Base-by-base conservation (phyloP, 2,329 filamentous ascomycete species). In the Davidsoniella eucalypti region DNA sequence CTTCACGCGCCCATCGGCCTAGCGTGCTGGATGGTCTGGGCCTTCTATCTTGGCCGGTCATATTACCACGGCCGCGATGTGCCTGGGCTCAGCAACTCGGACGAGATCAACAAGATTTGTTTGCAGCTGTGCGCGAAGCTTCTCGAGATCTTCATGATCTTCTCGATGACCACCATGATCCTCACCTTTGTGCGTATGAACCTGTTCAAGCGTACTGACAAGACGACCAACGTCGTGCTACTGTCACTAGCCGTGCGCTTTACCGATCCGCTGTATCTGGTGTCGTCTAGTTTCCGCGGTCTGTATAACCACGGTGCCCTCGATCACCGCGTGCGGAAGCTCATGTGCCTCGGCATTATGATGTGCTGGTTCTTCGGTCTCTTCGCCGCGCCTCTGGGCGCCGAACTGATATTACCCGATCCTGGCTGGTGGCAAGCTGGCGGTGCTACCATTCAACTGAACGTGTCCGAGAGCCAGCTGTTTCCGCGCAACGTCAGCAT, bases 331-430 rank as follows among this genome's bases (percentile, higher is more conserved):
- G 14, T 48, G 16, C 36, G 46, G 10, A 12, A 40, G 23, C 46
- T 48, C 16, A 48, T 48, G 46, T 48, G 29, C 18, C 16, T 48
- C n/a, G 46, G 46, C 17, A 48, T 48, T 17, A 5, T 40, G 12
- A 9, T 23, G 23, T 48, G 46, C 23, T 48, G 39, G 21, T 38
- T 48, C 14, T 26, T 48, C 5, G 21, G 23, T 9, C 40, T 48
- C 14, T 38, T 48, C 25, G 46, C 46, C 14, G 46, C 46, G 14
- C 46, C 46, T 14, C 39, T 48, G 36, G 46, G 46, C 5, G 25
- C 36, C 8, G 33, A 36, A 14, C 21, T 48, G 2, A 48, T 48
- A 23, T 29, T 38, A 2, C 46, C 46, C n/a, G 46, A 48, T 21
- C 25, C 25, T 5, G 46, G 46, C 21, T 48, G 46, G 46, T 48